A percentile compares a stretch with the other conserved stretches of the same genome.
These are phyloP conservation scores for Syzygium aqueum DNA, from an alignment of 345 rosid species.

Conservation along the genomic window DNA sequence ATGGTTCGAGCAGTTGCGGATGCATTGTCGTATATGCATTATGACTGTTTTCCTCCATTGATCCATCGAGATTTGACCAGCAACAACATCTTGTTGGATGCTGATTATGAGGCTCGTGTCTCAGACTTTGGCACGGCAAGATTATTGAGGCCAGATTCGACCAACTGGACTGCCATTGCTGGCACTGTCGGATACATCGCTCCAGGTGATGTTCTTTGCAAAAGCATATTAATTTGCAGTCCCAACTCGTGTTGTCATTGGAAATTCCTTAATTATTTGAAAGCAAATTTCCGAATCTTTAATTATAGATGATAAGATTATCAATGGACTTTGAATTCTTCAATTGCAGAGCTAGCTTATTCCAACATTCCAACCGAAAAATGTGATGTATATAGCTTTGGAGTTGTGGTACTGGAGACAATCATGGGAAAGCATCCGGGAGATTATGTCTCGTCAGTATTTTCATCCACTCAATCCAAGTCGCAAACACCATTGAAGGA, in stretches of 20 bases:
- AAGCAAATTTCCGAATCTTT: background rate
- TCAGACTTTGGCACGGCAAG: background rate
- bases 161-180: background rate
- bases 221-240: background rate
- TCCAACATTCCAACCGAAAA: background rate
- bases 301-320: background rate
- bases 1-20: background rate
- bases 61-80: constrained; percentile 16
- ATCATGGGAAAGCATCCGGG: background rate
- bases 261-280: background rate
- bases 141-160: background rate
- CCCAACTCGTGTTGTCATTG: background rate
- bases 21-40: constrained; percentile 6
- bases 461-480: background rate
- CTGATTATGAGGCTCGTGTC: constrained; percentile 4
- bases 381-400: background rate
- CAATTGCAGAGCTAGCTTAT: constrained; percentile 8
- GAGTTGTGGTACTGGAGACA: background rate
- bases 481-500: background rate
- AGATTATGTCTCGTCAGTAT: background rate
- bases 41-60: background rate
- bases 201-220: constrained; percentile 5
- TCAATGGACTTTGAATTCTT: background rate
- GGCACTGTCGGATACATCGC: constrained; percentile 8
- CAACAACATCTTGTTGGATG: constrained; percentile 9